These are phyloP conservation scores for Cryptococcus sp. DNA, from an alignment of 1,284 basidiomycete genomes.

Conservation along the genomic window DNA sequence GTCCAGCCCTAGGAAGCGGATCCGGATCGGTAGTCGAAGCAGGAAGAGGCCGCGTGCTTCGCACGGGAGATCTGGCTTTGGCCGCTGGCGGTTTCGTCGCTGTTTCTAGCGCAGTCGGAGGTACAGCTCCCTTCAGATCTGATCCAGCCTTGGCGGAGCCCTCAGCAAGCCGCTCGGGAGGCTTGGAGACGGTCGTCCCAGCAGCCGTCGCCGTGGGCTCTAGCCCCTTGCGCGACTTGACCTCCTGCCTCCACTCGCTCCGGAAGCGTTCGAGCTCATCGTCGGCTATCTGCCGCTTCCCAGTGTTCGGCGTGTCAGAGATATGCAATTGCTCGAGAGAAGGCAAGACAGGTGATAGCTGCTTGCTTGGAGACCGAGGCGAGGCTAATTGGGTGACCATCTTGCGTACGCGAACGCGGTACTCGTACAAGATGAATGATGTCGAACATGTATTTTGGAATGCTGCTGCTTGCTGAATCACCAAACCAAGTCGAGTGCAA, in stretches of 20 bases:
- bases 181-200: no score
- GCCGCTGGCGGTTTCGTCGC: not conserved
- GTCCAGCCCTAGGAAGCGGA: no score
- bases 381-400: not conserved
- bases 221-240: constrained; percentile 37
- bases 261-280: constrained; percentile 67
- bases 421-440: not conserved
- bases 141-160: no score
- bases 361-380: not conserved
- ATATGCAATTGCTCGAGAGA: not conserved
- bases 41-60: not conserved
- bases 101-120: not conserved
- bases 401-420: not conserved
- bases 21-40: no score
- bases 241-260: constrained; percentile 70
- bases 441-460: no score
- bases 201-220: no score
- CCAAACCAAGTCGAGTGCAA: not conserved
- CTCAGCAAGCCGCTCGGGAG: no score
- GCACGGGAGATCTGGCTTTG: not conserved
- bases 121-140: not conserved
- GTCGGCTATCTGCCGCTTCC: constrained; percentile 35
- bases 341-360: not conserved
- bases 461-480: no score
- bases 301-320: not conserved